Conservation (phyloP, 2,329 filamentous ascomycete species). For the Pseudopyricularia javanii region DNA sequence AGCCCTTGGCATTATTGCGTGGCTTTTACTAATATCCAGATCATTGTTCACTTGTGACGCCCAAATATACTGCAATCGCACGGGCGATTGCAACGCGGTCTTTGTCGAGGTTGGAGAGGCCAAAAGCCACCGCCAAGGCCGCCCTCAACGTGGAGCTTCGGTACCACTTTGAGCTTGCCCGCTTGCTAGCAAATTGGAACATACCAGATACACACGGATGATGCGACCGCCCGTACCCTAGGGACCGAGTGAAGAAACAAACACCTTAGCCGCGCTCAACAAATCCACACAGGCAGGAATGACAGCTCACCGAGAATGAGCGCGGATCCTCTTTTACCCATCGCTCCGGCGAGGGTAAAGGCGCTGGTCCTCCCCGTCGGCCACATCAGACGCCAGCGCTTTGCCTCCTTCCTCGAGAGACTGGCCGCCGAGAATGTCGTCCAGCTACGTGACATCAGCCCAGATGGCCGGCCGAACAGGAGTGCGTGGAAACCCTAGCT, state of each 20-base stretch:
- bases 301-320: slow-evolving; percentile 43
- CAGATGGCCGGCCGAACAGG: slow-evolving; percentile 73
- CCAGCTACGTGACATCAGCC: slow-evolving; percentile 72
- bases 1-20: too few species aligned
- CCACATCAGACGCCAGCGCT: slow-evolving; percentile 70
- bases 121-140: too few species aligned
- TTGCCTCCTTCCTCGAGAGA: slow-evolving; percentile 65
- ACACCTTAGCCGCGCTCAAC: background rate
- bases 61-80: too few species aligned
- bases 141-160: too few species aligned
- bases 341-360: slow-evolving; percentile 83
- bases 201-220: background rate
- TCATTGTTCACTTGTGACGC: too few species aligned
- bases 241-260: background rate
- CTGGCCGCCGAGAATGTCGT: slow-evolving; percentile 72
- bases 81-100: too few species aligned
- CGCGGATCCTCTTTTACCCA: slow-evolving; percentile 78
- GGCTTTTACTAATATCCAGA: too few species aligned
- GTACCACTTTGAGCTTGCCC: too few species aligned
- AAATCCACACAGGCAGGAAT: slow-evolving; percentile 7
- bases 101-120: too few species aligned
- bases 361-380: slow-evolving; percentile 79
- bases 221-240: background rate
- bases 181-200: too few species aligned
- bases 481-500: slow-evolving; percentile 43